phyloP scores from a whole-genome alignment of 495 filamentous ascomycete species.

The Rostrohypoxylon terebratum region DNA sequence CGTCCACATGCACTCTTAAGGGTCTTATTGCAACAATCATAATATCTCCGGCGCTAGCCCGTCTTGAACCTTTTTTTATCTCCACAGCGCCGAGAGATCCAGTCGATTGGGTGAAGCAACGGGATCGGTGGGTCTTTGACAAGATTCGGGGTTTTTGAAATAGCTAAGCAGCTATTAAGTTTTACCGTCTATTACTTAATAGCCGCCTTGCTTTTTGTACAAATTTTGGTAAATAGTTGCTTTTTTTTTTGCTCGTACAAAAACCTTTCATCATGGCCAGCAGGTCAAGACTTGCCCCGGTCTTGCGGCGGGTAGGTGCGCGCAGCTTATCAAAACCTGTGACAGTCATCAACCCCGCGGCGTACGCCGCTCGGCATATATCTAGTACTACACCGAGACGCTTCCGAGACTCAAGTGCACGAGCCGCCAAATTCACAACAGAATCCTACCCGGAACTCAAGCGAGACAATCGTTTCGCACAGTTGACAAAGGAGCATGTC shows the following conservation, averaged over 20 bases:
- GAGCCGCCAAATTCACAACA: slow-evolving; percentile 78
- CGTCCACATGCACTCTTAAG: too few species aligned
- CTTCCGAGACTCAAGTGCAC: slow-evolving; percentile 50
- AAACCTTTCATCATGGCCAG: slow-evolving; percentile 41
- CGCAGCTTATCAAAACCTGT: slow-evolving; percentile 31
- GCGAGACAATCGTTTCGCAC: slow-evolving; percentile 77
- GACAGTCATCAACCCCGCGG: slow-evolving; percentile 3
- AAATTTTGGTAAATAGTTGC: neutral
- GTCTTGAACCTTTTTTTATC: too few species aligned
- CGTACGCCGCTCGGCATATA: slow-evolving; percentile 46
- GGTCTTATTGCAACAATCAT: too few species aligned
- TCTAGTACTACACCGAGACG: slow-evolving; percentile 49
- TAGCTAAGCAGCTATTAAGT: slow-evolving; percentile 29
- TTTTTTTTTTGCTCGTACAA: neutral
- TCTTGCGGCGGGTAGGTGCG: slow-evolving; percentile 38
- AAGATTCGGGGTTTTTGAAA: neutral
- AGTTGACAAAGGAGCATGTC: slow-evolving; percentile 81
- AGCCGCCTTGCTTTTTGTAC: slow-evolving; percentile 12
- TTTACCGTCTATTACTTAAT: slow-evolving; percentile 24
- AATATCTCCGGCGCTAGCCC: too few species aligned
- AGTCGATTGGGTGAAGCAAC: too few species aligned
- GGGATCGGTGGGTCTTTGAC: too few species aligned
- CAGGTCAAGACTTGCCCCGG: slow-evolving; percentile 44
- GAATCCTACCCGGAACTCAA: slow-evolving; percentile 87
- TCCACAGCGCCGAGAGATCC: too few species aligned